Evolutionary conservation across 768 basidiomycete genomes (phyloP), one percentile per base, ranked within the genome.

Genomic region (Kockovaella imperatae): DNA sequence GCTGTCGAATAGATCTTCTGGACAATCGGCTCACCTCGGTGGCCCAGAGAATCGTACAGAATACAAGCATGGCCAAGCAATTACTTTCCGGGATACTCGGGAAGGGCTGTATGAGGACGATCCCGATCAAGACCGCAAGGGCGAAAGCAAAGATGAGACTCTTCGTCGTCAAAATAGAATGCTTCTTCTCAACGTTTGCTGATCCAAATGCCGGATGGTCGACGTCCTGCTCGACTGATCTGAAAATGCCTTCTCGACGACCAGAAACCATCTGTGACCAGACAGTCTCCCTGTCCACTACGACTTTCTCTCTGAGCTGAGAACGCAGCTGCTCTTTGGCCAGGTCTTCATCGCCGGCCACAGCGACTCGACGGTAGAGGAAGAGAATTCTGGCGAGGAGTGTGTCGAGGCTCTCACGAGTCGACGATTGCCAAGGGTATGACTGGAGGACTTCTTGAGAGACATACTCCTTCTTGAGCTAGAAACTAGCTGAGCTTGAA

Each of bases 281-380:
- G 11, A 97, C 84, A 1, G 95, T 99, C 64, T 97, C 90, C 26
- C 95, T 80, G 64, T 97, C 93, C 82, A 91, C 93, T 3, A 93
- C 91, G 26, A 72, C 68, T 65, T 88, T 84, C 71, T 96, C 90
- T 17, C 88, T 81, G 48, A 91, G 83, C 67, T 91, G 82, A 14
- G 88, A 76, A 53, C 82, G 81, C 36, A 99, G 79, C 65, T 93
- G 86, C 56, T 86, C 82, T 35, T 80, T 77, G 0, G 91, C 91
- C 15, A 78, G 66, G 1, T 75, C 70, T 18, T 73, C 61, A 69
- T 97, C 85, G 7, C 82, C 84, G 2, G 75, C 76, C 0, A 86
- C 82, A 24, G 91, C 85, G 54, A 93, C 88, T 59, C 84, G 83
- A 18, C 89, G 77, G 67, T 95, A 96, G 13, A 91, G 71, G 15